These are phyloP conservation scores for Ammopiptanthus mongolicus DNA, from an alignment of 306 rosid species.

Conservation along the genomic window DNA sequence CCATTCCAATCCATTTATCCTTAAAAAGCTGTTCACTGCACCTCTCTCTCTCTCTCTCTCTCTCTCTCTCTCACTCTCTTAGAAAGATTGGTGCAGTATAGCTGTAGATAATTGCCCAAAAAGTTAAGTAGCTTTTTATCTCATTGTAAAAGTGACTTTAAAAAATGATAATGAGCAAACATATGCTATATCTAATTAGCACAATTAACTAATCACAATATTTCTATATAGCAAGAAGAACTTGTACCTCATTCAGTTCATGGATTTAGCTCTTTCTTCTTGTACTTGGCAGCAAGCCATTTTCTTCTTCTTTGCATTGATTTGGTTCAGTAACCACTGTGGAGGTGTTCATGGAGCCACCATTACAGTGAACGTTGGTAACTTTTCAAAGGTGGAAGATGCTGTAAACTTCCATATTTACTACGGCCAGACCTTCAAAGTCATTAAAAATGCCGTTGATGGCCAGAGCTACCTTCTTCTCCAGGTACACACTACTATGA, in stretches of 20 bases:
- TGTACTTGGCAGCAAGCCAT: constrained; percentile 29
- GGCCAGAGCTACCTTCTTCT: constrained; percentile 93
- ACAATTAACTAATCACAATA: constrained; percentile 8
- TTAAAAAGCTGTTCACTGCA: constrained; percentile 23
- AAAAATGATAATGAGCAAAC: constrained; percentile 6
- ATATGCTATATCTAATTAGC: neutral
- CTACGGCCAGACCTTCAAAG: constrained; percentile 89
- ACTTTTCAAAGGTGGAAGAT: constrained; percentile 75
- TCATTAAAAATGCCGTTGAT: constrained; percentile 79
- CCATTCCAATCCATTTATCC: constrained; percentile 12
- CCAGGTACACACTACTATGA: constrained; percentile 52
- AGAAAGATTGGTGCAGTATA: constrained; percentile 6
- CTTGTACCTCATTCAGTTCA: neutral
- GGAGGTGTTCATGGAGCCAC: constrained; percentile 35
- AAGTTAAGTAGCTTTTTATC: constrained; percentile 32
- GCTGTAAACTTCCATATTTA: constrained; percentile 74
- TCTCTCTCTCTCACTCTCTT: neutral
- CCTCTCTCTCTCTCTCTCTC: neutral
- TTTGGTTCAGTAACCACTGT: constrained; percentile 24
- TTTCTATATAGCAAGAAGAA: neutral
- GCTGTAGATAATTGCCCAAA: constrained; percentile 16
- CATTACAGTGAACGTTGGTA: constrained; percentile 34
- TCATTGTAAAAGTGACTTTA: neutral
- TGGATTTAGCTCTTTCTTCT: constrained; percentile 25
- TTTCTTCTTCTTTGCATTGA: constrained; percentile 19